phyloP scores from a whole-genome alignment of 257 asterid genomes.

The Capsicum baccatum region DNA sequence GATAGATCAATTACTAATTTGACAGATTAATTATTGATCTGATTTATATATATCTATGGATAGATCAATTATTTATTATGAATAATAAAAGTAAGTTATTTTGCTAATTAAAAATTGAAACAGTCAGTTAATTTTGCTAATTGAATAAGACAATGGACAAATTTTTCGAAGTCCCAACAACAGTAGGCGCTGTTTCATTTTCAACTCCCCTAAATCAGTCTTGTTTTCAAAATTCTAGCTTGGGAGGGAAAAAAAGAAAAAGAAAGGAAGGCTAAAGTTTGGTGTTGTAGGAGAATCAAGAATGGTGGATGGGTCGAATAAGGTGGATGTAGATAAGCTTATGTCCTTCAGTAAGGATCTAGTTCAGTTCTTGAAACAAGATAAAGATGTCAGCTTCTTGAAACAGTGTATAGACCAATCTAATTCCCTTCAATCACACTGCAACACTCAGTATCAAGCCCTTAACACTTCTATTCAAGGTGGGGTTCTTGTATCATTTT shows the following conservation, averaged over 20 bases:
- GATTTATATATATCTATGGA: too few relatives aligned
- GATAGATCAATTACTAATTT: too few relatives aligned
- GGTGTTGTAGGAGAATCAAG: background rate
- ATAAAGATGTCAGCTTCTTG: slow-evolving; percentile 49
- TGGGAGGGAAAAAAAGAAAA: background rate
- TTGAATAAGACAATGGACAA: too few relatives aligned
- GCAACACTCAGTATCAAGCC: slow-evolving; percentile 47
- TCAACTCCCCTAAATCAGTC: too few relatives aligned
- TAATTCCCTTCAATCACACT: slow-evolving; percentile 56
- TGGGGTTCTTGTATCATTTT: background rate
- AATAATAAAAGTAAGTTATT: too few relatives aligned
- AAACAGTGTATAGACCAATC: slow-evolving; percentile 57
- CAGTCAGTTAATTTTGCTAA: too few relatives aligned
- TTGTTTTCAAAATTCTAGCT: background rate
- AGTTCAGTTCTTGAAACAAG: slow-evolving; percentile 53
- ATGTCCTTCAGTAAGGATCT: slow-evolving; percentile 55
- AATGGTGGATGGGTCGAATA: slow-evolving; percentile 47
- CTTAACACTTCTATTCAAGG: slow-evolving; percentile 57
- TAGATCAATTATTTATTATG: too few relatives aligned
- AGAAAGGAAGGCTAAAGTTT: background rate
- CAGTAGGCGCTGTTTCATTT: too few relatives aligned
- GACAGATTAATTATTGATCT: too few relatives aligned
- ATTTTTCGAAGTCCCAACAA: too few relatives aligned
- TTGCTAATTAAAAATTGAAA: too few relatives aligned
- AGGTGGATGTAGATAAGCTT: slow-evolving; percentile 56